Percentiles rank a stretch among this genome's conserved stretches.
These are phyloP conservation scores for Lachancea fermentati DNA, from an alignment of 805 yeast genomes.

Conservation along the genomic window DNA sequence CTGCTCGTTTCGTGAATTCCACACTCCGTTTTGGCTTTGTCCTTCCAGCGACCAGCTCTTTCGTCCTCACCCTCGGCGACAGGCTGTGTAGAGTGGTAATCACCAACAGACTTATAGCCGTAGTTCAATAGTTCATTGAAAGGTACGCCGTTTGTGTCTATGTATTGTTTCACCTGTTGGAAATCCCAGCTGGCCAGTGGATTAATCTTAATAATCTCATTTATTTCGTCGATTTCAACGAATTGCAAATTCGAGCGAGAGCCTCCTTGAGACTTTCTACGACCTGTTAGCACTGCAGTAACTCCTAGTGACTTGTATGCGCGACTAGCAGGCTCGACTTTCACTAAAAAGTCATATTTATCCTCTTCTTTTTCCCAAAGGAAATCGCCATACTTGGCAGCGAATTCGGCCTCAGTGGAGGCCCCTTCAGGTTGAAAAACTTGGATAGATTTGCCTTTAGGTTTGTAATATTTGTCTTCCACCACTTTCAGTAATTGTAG, in stretches of 20 bases:
- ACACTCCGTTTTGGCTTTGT: slow-evolving; percentile 86
- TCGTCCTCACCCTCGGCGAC: slow-evolving; percentile 91
- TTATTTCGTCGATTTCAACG: slow-evolving; percentile 65
- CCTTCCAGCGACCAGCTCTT: slow-evolving; percentile 96
- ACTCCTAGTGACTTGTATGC: slow-evolving; percentile 71
- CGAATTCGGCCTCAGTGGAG: slow-evolving; percentile 56
- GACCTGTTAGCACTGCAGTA: slow-evolving; percentile 86
- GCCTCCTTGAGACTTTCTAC: slow-evolving; percentile 88
- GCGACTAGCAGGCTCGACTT: slow-evolving; percentile 87
- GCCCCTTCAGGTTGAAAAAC: slow-evolving; percentile 62
- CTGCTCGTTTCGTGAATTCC: slow-evolving; percentile 84
- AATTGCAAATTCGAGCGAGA: slow-evolving; percentile 66
- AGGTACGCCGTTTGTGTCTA: slow-evolving; percentile 69
- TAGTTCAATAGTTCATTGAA: slow-evolving; percentile 76
- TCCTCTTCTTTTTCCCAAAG: slow-evolving; percentile 82
- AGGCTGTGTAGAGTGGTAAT: slow-evolving; percentile 90
- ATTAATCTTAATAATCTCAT: slow-evolving; percentile 77
- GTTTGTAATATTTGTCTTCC: slow-evolving; percentile 43
- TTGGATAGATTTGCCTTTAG: slow-evolving; percentile 40
- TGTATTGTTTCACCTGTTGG: slow-evolving; percentile 60
- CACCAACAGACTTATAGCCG: slow-evolving; percentile 91
- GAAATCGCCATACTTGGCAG: slow-evolving; percentile 59
- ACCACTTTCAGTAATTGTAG: slow-evolving; percentile 61
- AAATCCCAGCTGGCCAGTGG: slow-evolving; percentile 85
- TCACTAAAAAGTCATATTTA: slow-evolving; percentile 77